Percentiles rank a stretch among this genome's conserved stretches.
Evolutionary conservation across 1,284 basidiomycete genomes (phyloP).

Genomic region (Malassezia obtusa): DNA sequence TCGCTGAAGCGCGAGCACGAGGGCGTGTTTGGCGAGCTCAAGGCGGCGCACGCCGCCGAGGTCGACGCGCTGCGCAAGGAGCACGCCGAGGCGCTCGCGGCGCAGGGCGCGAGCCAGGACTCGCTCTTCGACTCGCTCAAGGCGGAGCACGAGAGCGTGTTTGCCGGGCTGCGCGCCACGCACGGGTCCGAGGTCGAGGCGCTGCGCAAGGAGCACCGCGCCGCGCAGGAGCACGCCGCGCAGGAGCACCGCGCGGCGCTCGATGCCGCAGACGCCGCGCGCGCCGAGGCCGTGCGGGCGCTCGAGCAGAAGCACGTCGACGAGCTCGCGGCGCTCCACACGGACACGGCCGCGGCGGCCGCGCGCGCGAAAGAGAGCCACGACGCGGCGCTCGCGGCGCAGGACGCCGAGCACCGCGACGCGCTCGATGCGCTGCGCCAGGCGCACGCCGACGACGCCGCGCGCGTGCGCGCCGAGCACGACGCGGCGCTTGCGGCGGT

Average conservation of each 20-base stretch:
- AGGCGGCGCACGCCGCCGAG: constrained; percentile 17
- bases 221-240: not conserved
- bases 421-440: too few species aligned
- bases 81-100: constrained; percentile 15
- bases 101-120: not conserved
- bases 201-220: not conserved
- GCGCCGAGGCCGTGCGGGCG: not conserved
- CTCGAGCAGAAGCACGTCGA: constrained; percentile 13
- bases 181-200: not conserved
- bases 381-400: not conserved
- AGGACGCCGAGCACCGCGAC: not conserved
- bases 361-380: not conserved
- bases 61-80: constrained; percentile 19
- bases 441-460: not conserved
- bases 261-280: constrained; percentile 9
- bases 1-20: not conserved
- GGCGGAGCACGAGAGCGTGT: not conserved
- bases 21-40: not conserved
- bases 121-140: not conserved
- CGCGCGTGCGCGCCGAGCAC: not conserved
- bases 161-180: not conserved
- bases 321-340: constrained; percentile 14
- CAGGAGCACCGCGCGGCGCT: not conserved
- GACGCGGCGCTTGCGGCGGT: constrained; percentile 15
- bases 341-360: too few species aligned